These are phyloP conservation scores for Phaseolus lunatus DNA, from an alignment of 306 rosid genomes.

Conservation along the genomic window DNA sequence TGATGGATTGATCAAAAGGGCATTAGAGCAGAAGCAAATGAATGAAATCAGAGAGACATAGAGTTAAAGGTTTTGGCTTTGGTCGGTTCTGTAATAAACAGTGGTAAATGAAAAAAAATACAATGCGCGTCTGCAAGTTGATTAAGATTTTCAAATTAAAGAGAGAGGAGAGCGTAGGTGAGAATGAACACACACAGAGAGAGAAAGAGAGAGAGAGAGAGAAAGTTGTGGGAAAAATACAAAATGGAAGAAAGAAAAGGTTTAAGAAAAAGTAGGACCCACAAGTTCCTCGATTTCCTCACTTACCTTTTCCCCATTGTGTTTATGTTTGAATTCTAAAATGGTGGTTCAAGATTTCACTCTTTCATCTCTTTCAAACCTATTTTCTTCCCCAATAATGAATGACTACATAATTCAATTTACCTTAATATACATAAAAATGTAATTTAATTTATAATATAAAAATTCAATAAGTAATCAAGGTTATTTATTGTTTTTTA, in stretches of 20 bases:
- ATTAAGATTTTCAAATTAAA: conserved; percentile 68
- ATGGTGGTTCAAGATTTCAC: too few species aligned
- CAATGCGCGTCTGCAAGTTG: conserved; percentile 54
- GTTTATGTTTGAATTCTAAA: neutral
- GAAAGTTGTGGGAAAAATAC: conserved; percentile 53
- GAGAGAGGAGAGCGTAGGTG: conserved; percentile 51
- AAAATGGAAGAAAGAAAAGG: conserved; percentile 18
- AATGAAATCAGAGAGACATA: neutral
- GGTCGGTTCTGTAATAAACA: conserved; percentile 36
- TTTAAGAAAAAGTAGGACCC: conserved; percentile 2
- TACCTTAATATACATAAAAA: too few species aligned
- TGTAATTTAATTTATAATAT: too few species aligned
- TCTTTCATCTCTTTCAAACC: neutral
- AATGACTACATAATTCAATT: too few species aligned
- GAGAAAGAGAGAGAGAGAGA: conserved; percentile 21
- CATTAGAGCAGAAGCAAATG: conserved; percentile 34
- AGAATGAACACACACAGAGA: too few species aligned
- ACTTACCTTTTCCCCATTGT: neutral
- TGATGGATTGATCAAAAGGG: conserved; percentile 41
- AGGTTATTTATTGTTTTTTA: too few species aligned
- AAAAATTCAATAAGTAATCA: too few species aligned
- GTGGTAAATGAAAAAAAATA: conserved; percentile 41
- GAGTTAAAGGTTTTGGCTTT: neutral
- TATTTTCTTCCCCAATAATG: too few species aligned
- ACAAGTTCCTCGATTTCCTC: conserved; percentile 12